Evolutionary conservation across 179 eudicot species (phyloP).

Genomic region (Heliamphora pulchella): DNA sequence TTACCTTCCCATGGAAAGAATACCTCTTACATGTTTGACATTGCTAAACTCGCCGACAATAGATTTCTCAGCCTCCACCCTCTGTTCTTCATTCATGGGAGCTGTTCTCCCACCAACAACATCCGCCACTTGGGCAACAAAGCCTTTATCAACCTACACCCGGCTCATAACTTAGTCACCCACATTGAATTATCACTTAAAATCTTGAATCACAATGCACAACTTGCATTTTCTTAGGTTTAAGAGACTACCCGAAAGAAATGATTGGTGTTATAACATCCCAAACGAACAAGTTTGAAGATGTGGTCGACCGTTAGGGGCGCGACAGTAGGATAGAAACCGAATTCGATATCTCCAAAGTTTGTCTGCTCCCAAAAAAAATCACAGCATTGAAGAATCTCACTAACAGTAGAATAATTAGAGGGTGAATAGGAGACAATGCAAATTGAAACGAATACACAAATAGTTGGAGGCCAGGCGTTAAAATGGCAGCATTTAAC

Average conservation of each 20-base stretch:
- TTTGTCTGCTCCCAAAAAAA: constrained; percentile 52
- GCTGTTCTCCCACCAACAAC: constrained; percentile 79
- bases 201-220: neutral
- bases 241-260: constrained; percentile 68
- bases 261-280: constrained; percentile 88
- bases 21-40: constrained; percentile 91
- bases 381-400: constrained; percentile 6
- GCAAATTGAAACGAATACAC: neutral
- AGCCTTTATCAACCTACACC: constrained; percentile 85
- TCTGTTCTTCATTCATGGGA: constrained; percentile 83
- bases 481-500: no score
- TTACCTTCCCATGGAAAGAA: constrained; percentile 98
- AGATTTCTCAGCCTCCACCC: constrained; percentile 70
- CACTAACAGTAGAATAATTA: neutral
- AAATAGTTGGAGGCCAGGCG: no score
- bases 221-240: neutral
- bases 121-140: constrained; percentile 97
- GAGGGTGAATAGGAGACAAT: neutral
- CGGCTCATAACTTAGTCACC: neutral
- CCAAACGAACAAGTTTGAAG: constrained; percentile 87
- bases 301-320: constrained; percentile 92
- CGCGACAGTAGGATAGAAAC: constrained; percentile 76
- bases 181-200: neutral
- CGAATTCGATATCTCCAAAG: constrained; percentile 89
- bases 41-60: constrained; percentile 81